Evolutionary conservation across 768 basidiomycete genomes (phyloP), one percentile per base, ranked within the genome.

Genomic region (Termitomyces sp.): DNA sequence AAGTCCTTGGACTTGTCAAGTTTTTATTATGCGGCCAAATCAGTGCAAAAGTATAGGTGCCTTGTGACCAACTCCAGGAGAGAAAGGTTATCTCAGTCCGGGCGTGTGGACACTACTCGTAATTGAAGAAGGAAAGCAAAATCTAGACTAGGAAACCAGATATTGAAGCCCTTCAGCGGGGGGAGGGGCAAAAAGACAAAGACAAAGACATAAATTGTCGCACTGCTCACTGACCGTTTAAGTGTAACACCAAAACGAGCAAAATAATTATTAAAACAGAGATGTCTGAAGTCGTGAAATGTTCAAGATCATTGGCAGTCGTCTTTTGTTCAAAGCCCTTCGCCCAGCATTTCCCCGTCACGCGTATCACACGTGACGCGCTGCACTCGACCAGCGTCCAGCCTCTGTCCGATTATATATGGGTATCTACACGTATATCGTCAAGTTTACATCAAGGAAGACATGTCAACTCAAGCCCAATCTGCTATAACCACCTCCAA

Each of bases 401-500:
- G 5, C 5, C 16, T 37, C 39, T n/a, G 15, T 20, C 22, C 24
- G 10, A 39, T 28, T 52, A 39, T 33, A 20, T 51, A 37, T 26
- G 37, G 50, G 51, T 52, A 52, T 52, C 37, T 52, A 15, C 6
- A 20, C 51, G n/a, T 28, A 39, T 18, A n/a, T 26, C 22, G 13
- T 39, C 10, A 6, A 44, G 5, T 13, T 3, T n/a, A 7, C 9
- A 37, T 37, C 10, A 37, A 18, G 10, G 6, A 5, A 42, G 41
- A 42, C 6, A 44, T 52, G 8, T 57, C 29, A 57, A 34, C 44
- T 36, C 34, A 53, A 51, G 39, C 63, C 51, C 16, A 61, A 28
- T 41, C 56, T 60, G 28, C 53, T 51, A 42, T 60, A 60, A 26
- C 68, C 67, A 55, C 63, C 65, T 18, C 65, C 73, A 26, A 73